These are phyloP conservation scores for Chrysopogon serrulatus DNA, from an alignment of 176 grass and related monocot species.

Conservation along the genomic window DNA sequence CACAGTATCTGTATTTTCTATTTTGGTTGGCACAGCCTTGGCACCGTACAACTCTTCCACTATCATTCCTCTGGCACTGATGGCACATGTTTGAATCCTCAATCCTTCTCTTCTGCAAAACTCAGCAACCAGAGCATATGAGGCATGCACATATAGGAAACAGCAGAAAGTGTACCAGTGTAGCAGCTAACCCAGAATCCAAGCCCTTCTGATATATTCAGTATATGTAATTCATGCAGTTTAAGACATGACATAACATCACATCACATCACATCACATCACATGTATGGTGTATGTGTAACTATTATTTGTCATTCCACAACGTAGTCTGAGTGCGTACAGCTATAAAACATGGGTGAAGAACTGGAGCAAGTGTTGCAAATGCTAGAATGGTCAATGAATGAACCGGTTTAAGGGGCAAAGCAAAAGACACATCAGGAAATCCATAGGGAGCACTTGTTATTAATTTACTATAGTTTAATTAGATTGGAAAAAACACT, in stretches of 20 bases:
- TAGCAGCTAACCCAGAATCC: background rate
- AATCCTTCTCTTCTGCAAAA: conserved; percentile 14
- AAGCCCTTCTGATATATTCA: background rate
- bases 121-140: background rate
- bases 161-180: background rate
- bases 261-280: background rate
- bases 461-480: background rate
- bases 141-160: background rate
- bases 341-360: background rate
- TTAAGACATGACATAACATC: too few species aligned
- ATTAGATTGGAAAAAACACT: background rate
- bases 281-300: background rate
- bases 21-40: background rate
- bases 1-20: conserved; percentile 52
- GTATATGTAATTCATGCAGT: background rate
- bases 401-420: background rate
- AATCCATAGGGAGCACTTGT: background rate
- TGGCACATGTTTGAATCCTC: too few species aligned
- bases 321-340: background rate
- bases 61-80: conserved; percentile 65
- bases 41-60: conserved; percentile 56
- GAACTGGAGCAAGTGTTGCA: background rate
- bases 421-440: background rate
- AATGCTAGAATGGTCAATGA: background rate
- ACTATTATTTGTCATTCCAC: background rate